These are phyloP conservation scores for Kwoniella bestiolae DNA, from an alignment of 768 basidiomycete species.

Conservation along the genomic window DNA sequence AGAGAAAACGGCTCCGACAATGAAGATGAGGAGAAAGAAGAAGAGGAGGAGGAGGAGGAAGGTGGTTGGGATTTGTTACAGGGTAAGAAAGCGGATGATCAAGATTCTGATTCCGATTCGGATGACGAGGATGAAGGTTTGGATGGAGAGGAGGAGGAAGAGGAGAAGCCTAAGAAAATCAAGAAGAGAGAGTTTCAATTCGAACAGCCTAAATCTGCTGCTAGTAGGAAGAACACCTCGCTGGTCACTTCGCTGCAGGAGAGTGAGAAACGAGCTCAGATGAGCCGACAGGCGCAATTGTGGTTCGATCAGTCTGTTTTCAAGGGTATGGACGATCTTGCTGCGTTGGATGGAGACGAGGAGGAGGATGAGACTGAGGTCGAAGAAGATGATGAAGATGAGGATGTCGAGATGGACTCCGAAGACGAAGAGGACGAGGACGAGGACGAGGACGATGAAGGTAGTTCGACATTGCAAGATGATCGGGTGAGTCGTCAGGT, in stretches of 20 bases:
- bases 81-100: conserved; percentile 50
- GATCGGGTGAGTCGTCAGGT: conserved; percentile 18
- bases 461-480: conserved; percentile 38
- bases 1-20: conserved; percentile 49
- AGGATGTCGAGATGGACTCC: conserved; percentile 35
- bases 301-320: conserved; percentile 98
- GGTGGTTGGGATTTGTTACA: conserved; percentile 59
- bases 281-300: conserved; percentile 67
- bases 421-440: conserved; percentile 55
- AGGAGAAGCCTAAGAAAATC: conserved; percentile 42
- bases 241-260: conserved; percentile 63
- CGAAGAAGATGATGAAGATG: conserved; percentile 51
- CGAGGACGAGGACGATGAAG: conserved; percentile 29
- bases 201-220: conserved; percentile 16
- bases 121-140: conserved; percentile 58
- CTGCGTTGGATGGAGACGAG: conserved; percentile 58
- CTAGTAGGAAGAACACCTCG: conserved; percentile 24
- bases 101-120: conserved; percentile 42
- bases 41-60: conserved; percentile 61
- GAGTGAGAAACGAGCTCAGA: conserved; percentile 53
- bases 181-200: conserved; percentile 27
- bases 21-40: conserved; percentile 40
- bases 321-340: conserved; percentile 64
- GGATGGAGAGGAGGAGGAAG: conserved; percentile 41
- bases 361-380: conserved; percentile 53